Percentiles rank a stretch among this genome's conserved stretches.
Evolutionary conservation across 2,329 filamentous ascomycete species (phyloP).

Genomic region (Lachnellula suecica): DNA sequence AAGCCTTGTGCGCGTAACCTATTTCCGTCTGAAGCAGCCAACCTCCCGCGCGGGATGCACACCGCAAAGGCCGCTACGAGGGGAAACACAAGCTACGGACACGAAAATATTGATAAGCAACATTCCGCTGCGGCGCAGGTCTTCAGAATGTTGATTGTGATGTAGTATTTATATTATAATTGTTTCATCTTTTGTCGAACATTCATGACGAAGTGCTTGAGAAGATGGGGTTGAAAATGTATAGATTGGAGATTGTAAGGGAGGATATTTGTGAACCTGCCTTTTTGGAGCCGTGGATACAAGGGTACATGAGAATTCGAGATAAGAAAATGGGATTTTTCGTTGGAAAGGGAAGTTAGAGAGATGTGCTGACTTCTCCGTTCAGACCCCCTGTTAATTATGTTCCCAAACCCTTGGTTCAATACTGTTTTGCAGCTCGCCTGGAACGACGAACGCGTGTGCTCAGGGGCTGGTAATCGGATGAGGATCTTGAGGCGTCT

Average conservation of each 20-base stretch:
- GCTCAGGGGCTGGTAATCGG: no score
- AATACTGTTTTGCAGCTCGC: no score
- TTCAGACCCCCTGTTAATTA: no score
- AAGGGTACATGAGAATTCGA: background rate
- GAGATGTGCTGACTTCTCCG: background rate
- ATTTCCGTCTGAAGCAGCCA: background rate
- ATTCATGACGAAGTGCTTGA: no score
- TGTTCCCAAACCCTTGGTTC: background rate
- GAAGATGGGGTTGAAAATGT: no score
- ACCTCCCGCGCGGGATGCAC: background rate
- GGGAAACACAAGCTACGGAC: background rate
- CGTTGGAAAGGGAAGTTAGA: background rate
- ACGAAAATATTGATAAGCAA: background rate
- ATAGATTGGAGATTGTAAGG: no score
- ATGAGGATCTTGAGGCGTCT: no score
- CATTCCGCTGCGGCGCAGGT: background rate
- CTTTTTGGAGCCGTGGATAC: background rate
- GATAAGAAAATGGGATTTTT: background rate
- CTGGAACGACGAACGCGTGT: no score
- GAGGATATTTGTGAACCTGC: no score
- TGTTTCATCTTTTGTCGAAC: background rate
- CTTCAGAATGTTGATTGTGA: background rate
- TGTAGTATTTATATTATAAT: background rate
- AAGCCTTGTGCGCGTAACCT: background rate
- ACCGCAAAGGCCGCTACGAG: background rate